Evolutionary conservation across 2,329 filamentous ascomycete species (phyloP), one percentile per base, ranked within the genome.

Genomic region (Arthrobotrys conoides): DNA sequence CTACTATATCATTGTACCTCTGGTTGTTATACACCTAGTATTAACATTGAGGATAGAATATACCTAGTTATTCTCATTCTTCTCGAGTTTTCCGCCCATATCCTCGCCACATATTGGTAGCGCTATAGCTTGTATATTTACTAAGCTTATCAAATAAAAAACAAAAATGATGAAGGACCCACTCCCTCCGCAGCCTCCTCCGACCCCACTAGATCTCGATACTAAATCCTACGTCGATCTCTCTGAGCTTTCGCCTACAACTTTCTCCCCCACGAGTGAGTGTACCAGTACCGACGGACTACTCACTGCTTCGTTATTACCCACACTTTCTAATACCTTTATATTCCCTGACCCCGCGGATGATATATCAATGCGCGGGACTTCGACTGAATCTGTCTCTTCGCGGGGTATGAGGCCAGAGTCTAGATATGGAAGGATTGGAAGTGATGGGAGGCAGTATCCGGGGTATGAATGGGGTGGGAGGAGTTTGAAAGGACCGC

Each of bases 341-440:
- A 24, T 70, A 38, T 63, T 70, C 16, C 53, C 67, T 8, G n/a
- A 24, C 16, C 53, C 67, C 33, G 6, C 30, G n/a, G 46, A 65
- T 5, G 33, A 8, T 1, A 5, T n/a, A 0, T 44, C 57, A n/a
- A 20, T 57, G 24, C 24, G 8, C 16, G 18, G 33, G 38, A 6
- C 27, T 3, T 41, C 38, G 14, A 59, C 2, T 20, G 30, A 10
- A 16, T 44, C 36, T 3, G 12, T 44, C n/a, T 61, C 14, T 18
- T 44, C 57, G 0, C 24, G 22, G 12, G 20, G 5, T 2, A 44
- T 36, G 20, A 22, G 53, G 8, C n/a, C 9, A 3, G 27, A 10
- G n/a, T 10, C 24, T 33, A 38, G 18, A 30, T 38, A 59, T 38
- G 16, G 24, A 3, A 10, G 24, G 10, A 6, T 9, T 20, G 9